These are phyloP conservation scores for Cucurbita pepo DNA, from an alignment of 306 rosid species.

Conservation along the genomic window DNA sequence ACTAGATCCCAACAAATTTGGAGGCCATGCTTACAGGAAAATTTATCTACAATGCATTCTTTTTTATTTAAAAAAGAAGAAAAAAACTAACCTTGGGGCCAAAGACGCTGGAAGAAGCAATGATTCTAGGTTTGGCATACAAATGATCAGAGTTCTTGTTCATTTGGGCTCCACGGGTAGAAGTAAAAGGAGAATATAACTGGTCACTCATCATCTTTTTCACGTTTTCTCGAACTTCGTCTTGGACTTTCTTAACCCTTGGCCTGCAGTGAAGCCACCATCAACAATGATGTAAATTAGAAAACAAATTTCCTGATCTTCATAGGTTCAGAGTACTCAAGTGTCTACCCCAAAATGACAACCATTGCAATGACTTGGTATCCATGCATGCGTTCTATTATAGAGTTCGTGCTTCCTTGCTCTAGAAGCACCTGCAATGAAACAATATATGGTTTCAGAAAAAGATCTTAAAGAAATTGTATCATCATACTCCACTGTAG, in stretches of 20 bases:
- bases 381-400: conserved; percentile 53
- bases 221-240: conserved; percentile 41
- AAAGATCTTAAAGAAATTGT: neutral
- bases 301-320: neutral
- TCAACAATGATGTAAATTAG: neutral
- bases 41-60: neutral
- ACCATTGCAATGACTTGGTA: conserved; percentile 85
- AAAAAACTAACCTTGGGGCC: conserved; percentile 49
- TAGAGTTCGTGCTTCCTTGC: conserved; percentile 27
- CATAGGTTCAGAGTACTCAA: neutral
- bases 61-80: too few species aligned
- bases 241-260: conserved; percentile 52
- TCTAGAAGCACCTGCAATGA: conserved; percentile 46
- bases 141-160: conserved; percentile 17
- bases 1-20: neutral
- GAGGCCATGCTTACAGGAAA: neutral
- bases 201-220: conserved; percentile 55
- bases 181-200: conserved; percentile 33
- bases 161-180: conserved; percentile 20
- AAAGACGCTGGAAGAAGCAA: conserved; percentile 74
- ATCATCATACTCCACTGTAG: neutral
- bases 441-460: conserved; percentile 9
- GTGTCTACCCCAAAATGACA: conserved; percentile 58
- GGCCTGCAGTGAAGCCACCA: conserved; percentile 34
- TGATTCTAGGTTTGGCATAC: conserved; percentile 42